A percentile compares a stretch with the other conserved stretches of the same genome.
These are phyloP conservation scores for Sarocladium kiliense DNA, from an alignment of 2,329 filamentous ascomycete species.

Conservation along the genomic window DNA sequence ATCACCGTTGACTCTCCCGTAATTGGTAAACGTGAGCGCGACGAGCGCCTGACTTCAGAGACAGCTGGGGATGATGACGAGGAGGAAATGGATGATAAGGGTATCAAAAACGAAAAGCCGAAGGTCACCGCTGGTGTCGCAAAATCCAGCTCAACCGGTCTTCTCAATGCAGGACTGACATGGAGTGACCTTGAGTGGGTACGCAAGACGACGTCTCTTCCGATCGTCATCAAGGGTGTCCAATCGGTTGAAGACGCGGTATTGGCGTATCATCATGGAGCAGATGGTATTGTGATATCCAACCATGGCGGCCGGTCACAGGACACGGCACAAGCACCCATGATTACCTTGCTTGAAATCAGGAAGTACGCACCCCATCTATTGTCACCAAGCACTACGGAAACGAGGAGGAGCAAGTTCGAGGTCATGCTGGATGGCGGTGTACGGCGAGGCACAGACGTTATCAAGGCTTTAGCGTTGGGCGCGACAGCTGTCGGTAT, in stretches of 20 bases:
- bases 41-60: conserved; percentile 32
- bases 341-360: conserved; percentile 14
- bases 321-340: conserved; percentile 20
- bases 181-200: conserved; percentile 25
- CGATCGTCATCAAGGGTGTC: conserved; percentile 33
- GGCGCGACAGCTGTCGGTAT: conserved; percentile 59
- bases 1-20: conserved; percentile 55
- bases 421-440: conserved; percentile 61
- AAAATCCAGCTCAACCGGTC: not conserved
- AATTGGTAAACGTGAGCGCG: conserved; percentile 47
- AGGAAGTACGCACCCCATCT: conserved; percentile 9
- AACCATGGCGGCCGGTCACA: conserved; percentile 39
- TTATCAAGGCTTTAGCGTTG: conserved; percentile 62
- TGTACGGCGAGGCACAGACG: conserved; percentile 58
- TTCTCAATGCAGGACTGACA: conserved; percentile 1
- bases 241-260: conserved; percentile 32
- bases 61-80: conserved; percentile 19
- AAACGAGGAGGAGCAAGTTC: not conserved
- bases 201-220: conserved; percentile 25
- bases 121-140: conserved; percentile 30
- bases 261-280: conserved; percentile 23
- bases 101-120: conserved; percentile 43
- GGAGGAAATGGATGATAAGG: conserved; percentile 31
- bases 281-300: conserved; percentile 32
- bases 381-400: not conserved